Conservation (phyloP, 805 yeast species). For the Kodamaea neixiangensis region DNA sequence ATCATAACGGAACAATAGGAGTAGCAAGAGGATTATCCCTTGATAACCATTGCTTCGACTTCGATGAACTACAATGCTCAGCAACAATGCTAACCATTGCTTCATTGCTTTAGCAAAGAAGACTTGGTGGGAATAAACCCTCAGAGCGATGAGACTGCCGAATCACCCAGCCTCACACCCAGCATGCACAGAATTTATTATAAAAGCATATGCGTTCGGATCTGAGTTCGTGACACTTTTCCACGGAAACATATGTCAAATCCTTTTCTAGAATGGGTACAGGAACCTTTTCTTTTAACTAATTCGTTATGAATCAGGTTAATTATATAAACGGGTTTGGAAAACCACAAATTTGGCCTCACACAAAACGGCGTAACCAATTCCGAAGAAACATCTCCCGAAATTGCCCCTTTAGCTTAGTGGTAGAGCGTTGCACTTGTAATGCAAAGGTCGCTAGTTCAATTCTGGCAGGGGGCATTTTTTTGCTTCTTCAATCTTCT, state of each 20-base stretch:
- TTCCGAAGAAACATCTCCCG: not conserved
- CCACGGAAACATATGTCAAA: no score
- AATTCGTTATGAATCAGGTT: no score
- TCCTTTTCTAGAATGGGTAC: no score
- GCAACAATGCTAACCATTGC: not conserved
- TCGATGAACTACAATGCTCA: not conserved
- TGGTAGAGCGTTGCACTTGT: slow-evolving; percentile 99
- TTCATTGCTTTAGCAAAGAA: not conserved
- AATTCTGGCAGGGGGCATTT: slow-evolving; percentile 38
- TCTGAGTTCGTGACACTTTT: no score
- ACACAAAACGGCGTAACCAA: not conserved
- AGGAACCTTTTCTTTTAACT: no score
- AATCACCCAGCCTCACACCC: not conserved
- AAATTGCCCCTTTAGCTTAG: slow-evolving; percentile 91
- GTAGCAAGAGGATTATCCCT: not conserved
- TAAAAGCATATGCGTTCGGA: no score
- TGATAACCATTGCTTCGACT: not conserved
- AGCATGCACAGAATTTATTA: not conserved
- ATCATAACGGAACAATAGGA: not conserved
- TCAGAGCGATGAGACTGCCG: no score
- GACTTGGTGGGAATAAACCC: not conserved
- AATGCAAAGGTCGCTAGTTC: slow-evolving; percentile 63
- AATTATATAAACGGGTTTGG: not conserved
- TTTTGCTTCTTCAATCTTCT: not conserved
- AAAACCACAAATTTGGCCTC: not conserved